Evolutionary conservation across 768 basidiomycete genomes (phyloP).

Genomic region (Sistotremastrum suecicum): DNA sequence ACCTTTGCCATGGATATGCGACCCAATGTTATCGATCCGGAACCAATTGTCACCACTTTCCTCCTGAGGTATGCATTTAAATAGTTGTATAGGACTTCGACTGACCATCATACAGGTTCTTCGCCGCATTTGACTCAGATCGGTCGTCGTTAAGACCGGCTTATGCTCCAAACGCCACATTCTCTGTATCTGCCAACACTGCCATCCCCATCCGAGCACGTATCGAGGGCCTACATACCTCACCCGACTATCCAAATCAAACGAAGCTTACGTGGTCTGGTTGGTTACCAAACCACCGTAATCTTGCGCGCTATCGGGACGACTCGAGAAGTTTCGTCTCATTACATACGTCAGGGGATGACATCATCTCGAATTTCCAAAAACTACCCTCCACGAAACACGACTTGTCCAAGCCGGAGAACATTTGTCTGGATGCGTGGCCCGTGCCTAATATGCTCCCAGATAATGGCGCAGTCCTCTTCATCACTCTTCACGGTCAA

Average conservation of each 20-base stretch:
- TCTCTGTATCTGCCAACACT: conserved; percentile 82
- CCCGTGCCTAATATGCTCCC: conserved; percentile 46
- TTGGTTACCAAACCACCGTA: conserved; percentile 61
- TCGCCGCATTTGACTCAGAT: conserved; percentile 70
- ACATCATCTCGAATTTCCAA: conserved; percentile 42
- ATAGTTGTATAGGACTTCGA: neutral
- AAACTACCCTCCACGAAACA: conserved; percentile 70
- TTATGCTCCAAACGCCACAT: conserved; percentile 80
- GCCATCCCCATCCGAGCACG: conserved; percentile 66
- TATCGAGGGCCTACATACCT: conserved; percentile 49
- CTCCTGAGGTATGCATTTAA: conserved; percentile 45
- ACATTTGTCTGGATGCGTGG: conserved; percentile 82
- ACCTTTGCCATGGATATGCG: conserved; percentile 69
- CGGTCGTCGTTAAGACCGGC: conserved; percentile 51
- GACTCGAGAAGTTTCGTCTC: conserved; percentile 17
- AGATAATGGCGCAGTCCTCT: conserved; percentile 28
- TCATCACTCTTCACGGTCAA: conserved; percentile 76
- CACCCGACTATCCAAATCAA: conserved; percentile 65
- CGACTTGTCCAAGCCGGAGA: conserved; percentile 64
- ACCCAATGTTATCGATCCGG: conserved; percentile 50
- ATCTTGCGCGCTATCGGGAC: conserved; percentile 36
- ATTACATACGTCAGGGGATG: conserved; percentile 59
- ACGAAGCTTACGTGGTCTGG: conserved; percentile 63
- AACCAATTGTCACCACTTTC: conserved; percentile 57
- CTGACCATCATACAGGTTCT: conserved; percentile 42